Evolutionary conservation across 2,329 filamentous ascomycete species (phyloP).

Genomic region (Phialocephala subalpina): DNA sequence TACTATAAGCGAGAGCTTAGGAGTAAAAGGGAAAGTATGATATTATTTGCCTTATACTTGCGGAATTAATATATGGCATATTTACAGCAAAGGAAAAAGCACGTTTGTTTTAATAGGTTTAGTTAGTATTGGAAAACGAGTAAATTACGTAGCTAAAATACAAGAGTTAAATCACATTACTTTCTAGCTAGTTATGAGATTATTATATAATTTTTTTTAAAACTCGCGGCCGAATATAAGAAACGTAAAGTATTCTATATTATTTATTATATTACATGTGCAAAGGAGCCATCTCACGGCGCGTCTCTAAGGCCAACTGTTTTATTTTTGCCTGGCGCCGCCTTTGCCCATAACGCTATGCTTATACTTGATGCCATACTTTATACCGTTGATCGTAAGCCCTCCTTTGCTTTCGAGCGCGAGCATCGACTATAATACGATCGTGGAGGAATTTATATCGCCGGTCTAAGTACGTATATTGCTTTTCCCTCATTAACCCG

Average conservation of each 20-base stretch:
- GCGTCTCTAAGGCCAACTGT: not conserved
- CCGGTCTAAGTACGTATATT: not conserved
- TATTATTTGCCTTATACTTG: too few species aligned
- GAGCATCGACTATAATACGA: not conserved
- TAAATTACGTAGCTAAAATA: too few species aligned
- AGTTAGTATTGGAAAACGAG: too few species aligned
- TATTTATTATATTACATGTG: slow-evolving; percentile 9
- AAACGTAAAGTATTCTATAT: too few species aligned
- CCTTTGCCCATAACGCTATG: not conserved
- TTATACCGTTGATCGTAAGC: slow-evolving; percentile 3
- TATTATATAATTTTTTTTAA: too few species aligned
- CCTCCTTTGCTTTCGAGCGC: slow-evolving; percentile 9
- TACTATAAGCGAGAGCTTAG: not conserved
- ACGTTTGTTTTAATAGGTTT: too few species aligned
- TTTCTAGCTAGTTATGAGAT: too few species aligned
- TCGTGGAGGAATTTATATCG: slow-evolving; percentile 11
- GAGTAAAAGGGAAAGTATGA: too few species aligned
- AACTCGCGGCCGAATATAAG: too few species aligned
- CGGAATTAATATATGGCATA: too few species aligned
- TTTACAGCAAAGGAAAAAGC: too few species aligned
- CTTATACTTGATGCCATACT: not conserved
- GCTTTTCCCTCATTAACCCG: not conserved
- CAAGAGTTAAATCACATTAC: too few species aligned
- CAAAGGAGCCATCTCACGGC: not conserved
- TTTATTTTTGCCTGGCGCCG: slow-evolving; percentile 9